These are phyloP conservation scores for Clavispora carvajalis DNA, from an alignment of 805 yeast genomes.

Conservation along the genomic window DNA sequence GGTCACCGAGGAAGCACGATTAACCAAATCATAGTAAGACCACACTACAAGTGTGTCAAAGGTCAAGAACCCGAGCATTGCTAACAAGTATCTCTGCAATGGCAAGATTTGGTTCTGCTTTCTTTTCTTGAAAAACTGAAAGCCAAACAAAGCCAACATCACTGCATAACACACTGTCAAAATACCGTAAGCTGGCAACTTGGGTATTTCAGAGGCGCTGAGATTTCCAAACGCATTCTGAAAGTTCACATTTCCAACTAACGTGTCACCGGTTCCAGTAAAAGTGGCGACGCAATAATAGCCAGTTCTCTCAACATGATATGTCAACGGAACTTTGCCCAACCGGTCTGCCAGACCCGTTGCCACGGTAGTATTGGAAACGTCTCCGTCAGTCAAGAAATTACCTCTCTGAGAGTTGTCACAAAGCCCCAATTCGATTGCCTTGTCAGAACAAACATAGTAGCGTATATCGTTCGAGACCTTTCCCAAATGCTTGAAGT, in stretches of 20 bases:
- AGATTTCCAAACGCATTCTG: slow-evolving; percentile 90
- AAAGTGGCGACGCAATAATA: slow-evolving; percentile 86
- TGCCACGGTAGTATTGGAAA: slow-evolving; percentile 48
- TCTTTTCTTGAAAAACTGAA: slow-evolving; percentile 79
- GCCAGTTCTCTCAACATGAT: slow-evolving; percentile 71
- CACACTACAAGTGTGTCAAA: slow-evolving; percentile 82
- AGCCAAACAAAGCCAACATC: slow-evolving; percentile 75
- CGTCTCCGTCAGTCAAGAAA: slow-evolving; percentile 51
- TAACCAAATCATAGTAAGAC: slow-evolving; percentile 85
- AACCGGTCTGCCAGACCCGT: slow-evolving; percentile 50
- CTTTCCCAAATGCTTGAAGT: slow-evolving; percentile 63
- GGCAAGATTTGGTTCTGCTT: slow-evolving; percentile 72
- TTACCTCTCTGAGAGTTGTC: slow-evolving; percentile 47
- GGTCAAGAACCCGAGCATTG: slow-evolving; percentile 76
- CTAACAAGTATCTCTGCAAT: slow-evolving; percentile 84
- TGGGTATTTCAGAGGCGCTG: slow-evolving; percentile 87
- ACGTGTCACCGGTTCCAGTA: slow-evolving; percentile 31
- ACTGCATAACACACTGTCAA: slow-evolving; percentile 79
- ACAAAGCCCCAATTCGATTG: slow-evolving; percentile 56
- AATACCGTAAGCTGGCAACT: slow-evolving; percentile 82
- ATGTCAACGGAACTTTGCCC: slow-evolving; percentile 59
- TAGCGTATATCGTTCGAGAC: slow-evolving; percentile 33
- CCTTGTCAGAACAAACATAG: slow-evolving; percentile 71
- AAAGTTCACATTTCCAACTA: slow-evolving; percentile 67
- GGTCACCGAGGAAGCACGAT: slow-evolving; percentile 50